Conservation (phyloP, 192 early-diverging fungal species). For the Coemansia sp. region DNA sequence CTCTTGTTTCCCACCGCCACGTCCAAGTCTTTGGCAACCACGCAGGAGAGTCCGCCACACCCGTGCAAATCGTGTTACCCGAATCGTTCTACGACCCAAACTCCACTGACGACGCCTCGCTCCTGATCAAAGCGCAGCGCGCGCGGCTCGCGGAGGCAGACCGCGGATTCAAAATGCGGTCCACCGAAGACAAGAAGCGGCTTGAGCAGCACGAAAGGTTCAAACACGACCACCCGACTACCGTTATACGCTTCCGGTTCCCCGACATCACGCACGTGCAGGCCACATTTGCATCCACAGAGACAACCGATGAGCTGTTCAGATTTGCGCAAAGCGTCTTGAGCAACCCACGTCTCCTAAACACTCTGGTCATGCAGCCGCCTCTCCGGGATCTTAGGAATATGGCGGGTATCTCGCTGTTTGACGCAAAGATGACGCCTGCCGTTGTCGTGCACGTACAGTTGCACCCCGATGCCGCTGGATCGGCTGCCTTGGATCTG, state of each 20-base stretch:
- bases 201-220: conserved; percentile 42
- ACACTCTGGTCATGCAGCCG: conserved; percentile 35
- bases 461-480: conserved; percentile 3
- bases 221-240: conserved; percentile 34
- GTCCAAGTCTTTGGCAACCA: conserved; percentile 59
- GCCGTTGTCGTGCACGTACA: conserved; percentile 47
- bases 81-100: conserved; percentile 84
- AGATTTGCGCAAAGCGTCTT: conserved; percentile 20
- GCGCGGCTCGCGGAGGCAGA: conserved; percentile 61
- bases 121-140: conserved; percentile 61
- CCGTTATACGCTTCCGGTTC: conserved; percentile 79
- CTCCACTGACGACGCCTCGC: conserved; percentile 62
- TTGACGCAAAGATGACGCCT: conserved; percentile 39
- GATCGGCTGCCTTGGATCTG: conserved; percentile 15
- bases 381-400: conserved; percentile 25
- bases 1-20: conserved; percentile 15
- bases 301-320: conserved; percentile 44
- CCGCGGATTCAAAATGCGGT: conserved; percentile 73
- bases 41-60: conserved; percentile 26
- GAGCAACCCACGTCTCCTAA: conserved; percentile 10
- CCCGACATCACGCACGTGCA: conserved; percentile 75
- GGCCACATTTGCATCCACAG: conserved; percentile 69
- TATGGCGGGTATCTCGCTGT: conserved; percentile 4
- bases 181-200: conserved; percentile 71
- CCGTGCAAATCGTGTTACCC: conserved; percentile 66